Percentiles rank a stretch among this genome's conserved stretches.
Conservation (phyloP, 768 basidiomycete species). For the Sporobolomyces pararoseus region DNA sequence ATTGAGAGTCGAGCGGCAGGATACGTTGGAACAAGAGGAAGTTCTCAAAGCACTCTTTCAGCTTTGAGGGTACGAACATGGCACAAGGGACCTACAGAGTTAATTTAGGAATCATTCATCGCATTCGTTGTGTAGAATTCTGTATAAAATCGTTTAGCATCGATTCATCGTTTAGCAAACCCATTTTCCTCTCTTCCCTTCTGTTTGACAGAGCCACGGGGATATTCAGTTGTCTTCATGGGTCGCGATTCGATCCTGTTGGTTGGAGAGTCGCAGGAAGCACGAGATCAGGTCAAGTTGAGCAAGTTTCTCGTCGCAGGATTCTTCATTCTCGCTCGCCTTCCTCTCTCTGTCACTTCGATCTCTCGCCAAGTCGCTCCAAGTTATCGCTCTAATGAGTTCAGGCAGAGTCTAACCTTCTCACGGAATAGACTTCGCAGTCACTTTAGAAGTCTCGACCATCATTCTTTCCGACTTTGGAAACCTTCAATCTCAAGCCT, state of each 20-base stretch:
- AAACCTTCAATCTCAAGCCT: neutral
- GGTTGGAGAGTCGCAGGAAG: no score
- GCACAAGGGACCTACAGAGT: conserved; percentile 32
- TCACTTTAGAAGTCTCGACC: no score
- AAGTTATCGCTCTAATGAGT: no score
- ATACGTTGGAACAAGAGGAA: conserved; percentile 37
- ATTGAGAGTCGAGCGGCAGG: conserved; percentile 25
- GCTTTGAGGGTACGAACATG: conserved; percentile 35
- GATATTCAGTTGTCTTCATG: no score
- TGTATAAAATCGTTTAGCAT: conserved; percentile 9
- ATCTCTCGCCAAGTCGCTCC: no score
- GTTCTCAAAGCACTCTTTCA: conserved; percentile 28
- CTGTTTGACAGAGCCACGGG: neutral
- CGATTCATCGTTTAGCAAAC: neutral
- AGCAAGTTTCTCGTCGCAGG: no score
- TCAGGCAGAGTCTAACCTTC: no score
- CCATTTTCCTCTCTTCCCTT: neutral
- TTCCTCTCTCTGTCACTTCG: no score
- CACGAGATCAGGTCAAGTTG: no score
- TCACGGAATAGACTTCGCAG: no score
- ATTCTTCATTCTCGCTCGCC: no score
- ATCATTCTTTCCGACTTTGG: neutral
- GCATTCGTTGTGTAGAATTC: neutral
- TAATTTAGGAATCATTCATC: conserved; percentile 3
- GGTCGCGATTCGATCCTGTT: no score